These are phyloP conservation scores for Trichosporon sp. DNA, from an alignment of 1,284 basidiomycete genomes.

Conservation along the genomic window DNA sequence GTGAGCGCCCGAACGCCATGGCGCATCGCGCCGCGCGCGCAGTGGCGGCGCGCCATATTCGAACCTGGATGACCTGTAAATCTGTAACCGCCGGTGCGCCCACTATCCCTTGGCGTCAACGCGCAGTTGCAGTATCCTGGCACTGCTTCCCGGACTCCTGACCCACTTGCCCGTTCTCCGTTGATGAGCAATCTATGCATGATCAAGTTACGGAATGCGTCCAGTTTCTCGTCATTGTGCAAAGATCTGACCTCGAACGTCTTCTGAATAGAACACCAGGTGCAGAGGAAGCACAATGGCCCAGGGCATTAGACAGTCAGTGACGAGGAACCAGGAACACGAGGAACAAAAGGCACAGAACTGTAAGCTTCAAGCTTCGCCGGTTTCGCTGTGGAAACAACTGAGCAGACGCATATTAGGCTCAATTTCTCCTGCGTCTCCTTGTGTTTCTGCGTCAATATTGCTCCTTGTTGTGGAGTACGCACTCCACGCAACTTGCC, in stretches of 20 bases:
- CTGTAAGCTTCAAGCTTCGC: constrained; percentile 3
- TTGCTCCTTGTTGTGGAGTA: background rate
- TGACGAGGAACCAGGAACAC: background rate
- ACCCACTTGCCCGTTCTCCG: constrained; percentile 1
- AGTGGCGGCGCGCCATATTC: too few species aligned
- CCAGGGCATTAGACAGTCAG: too few species aligned
- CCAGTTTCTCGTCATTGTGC: background rate
- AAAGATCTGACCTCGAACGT: background rate
- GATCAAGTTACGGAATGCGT: background rate
- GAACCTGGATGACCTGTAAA: background rate
- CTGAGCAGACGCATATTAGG: background rate
- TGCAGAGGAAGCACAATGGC: too few species aligned
- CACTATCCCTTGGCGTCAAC: background rate
- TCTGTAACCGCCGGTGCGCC: background rate
- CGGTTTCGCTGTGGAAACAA: constrained; percentile 3
- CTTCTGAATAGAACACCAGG: too few species aligned
- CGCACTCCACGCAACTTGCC: background rate
- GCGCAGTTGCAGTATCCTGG: too few species aligned
- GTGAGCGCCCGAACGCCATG: background rate
- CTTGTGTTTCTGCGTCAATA: background rate
- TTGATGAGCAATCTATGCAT: constrained; percentile 3
- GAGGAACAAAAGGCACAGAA: background rate
- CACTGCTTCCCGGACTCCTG: too few species aligned
- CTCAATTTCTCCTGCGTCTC: background rate
- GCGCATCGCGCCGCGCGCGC: too few species aligned